Conservation (phyloP, 1,284 basidiomycete genomes). For the Pseudozyma thailandica region DNA sequence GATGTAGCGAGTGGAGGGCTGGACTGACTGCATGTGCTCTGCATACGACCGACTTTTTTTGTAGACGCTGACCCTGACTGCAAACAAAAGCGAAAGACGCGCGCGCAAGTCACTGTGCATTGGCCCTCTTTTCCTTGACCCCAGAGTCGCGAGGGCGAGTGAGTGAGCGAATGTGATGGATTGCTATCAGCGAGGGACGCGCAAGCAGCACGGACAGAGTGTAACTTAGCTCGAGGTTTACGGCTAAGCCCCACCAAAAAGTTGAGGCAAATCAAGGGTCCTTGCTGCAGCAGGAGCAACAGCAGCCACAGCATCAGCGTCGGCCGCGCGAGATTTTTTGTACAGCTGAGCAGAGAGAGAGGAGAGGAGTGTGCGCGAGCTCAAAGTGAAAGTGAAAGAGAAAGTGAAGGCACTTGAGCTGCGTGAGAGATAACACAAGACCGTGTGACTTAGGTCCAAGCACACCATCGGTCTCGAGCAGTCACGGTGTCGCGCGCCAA, state of each 20-base stretch:
- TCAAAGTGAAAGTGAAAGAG: neutral
- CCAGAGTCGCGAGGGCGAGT: neutral
- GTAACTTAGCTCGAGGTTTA: neutral
- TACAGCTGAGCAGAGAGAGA: no score
- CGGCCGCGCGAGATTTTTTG: no score
- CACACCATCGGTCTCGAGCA: conserved; percentile 1
- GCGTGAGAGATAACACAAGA: neutral
- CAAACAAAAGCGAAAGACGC: conserved; percentile 4
- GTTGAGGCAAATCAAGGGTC: conserved; percentile 12
- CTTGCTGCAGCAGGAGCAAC: conserved; percentile 4
- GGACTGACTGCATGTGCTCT: no score
- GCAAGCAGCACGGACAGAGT: neutral
- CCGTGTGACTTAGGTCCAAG: conserved; percentile 1
- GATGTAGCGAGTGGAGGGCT: no score
- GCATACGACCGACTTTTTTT: no score
- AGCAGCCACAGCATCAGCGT: no score
- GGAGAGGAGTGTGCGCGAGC: neutral
- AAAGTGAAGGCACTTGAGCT: conserved; percentile 7
- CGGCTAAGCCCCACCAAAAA: conserved; percentile 1
- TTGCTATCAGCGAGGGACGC: conserved; percentile 1
- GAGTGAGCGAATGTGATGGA: conserved; percentile 2
- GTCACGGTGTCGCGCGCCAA: neutral
- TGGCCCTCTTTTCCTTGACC: neutral
- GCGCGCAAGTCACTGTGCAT: conserved; percentile 33
- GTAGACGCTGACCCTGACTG: no score